Base-by-base conservation (phyloP, 371 early-diverging fungal species). In the Circinella umbellata region DNA sequence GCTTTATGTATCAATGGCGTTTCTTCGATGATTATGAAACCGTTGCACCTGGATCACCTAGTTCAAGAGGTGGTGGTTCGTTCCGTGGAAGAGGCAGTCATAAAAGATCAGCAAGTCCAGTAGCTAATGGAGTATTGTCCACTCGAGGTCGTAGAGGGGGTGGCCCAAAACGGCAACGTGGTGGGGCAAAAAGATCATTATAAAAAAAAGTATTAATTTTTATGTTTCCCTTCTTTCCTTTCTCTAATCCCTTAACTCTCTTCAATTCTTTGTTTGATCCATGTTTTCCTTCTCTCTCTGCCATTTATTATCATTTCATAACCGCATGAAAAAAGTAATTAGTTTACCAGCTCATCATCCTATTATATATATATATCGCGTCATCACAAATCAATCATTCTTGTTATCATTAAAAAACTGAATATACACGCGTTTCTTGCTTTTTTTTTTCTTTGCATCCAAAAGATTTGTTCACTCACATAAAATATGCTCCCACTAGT, bases 1-100 rank as follows among this genome's bases (percentile, higher is more conserved):
- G 95, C 74, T 74, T 80, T 38, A 80, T 89, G 54, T 96, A 95
- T 69, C 82, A 87, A 2, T 83, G 85, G 84, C 93, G 68, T 42
- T 53, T 36, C 42, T 66, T 66, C 57, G 67, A 66, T 20, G 67
- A 66, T 48, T 57, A 57, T 46, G 54, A 55, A 34, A 27, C 20
- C 27, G 27, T 27, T 1, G 47, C 42, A 46, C 67, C 67, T 35
- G 49, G 20, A 59, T 66, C 67, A 42, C 49, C 67, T 7, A 35
- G 38, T 27, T 51, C 51, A n/a, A 14, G 51, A 51, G 51, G 51
- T 51, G 51, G 51, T 51, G 15, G 17, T 17, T 51, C 51, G 8
- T 14, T 17, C 13, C 62, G 62, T 17, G 42, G 20, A 36, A 62
- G 47, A 62, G 17, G 27, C 2, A 2, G 27, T 27, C 27, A 62